Percentiles rank a stretch among this genome's conserved stretches.
These are phyloP conservation scores for Spathaspora sp. DNA, from an alignment of 1,139 yeast genomes.

Conservation along the genomic window DNA sequence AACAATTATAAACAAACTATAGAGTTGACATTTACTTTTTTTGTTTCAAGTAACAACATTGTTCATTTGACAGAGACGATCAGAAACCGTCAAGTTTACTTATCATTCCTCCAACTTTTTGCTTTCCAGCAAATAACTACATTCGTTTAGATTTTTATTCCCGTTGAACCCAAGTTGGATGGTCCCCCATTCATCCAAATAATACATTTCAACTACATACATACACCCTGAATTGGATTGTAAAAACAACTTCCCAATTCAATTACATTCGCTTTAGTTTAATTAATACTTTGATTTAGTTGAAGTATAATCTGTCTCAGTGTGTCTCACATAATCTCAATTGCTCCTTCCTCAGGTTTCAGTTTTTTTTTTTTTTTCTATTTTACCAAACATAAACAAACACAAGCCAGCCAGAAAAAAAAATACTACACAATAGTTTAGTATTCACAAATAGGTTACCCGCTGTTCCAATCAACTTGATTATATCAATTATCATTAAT, in stretches of 20 bases:
- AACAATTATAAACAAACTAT: no score
- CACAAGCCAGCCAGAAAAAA: not conserved
- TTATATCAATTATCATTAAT: not conserved
- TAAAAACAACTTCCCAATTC: not conserved
- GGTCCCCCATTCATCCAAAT: not conserved
- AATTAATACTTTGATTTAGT: not conserved
- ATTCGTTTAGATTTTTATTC: constrained; percentile 3
- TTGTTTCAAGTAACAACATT: not conserved
- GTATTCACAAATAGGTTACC: not conserved
- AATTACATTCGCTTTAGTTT: not conserved
- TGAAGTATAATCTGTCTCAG: no score
- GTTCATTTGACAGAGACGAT: not conserved
- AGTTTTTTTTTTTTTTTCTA: not conserved
- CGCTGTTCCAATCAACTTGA: no score
- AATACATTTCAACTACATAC: not conserved
- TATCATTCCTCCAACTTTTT: constrained; percentile 7
- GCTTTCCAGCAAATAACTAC: constrained; percentile 6
- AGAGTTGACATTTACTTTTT: not conserved
- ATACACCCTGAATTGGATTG: not conserved
- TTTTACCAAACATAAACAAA: not conserved
- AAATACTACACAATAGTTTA: not conserved
- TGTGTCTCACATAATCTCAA: not conserved
- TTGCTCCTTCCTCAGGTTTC: not conserved
- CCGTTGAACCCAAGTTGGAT: not conserved
- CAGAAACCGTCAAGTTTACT: not conserved